Evolutionary conservation across 208 protist species (phyloP).

Genomic region (Acanthamoeba royreba): DNA sequence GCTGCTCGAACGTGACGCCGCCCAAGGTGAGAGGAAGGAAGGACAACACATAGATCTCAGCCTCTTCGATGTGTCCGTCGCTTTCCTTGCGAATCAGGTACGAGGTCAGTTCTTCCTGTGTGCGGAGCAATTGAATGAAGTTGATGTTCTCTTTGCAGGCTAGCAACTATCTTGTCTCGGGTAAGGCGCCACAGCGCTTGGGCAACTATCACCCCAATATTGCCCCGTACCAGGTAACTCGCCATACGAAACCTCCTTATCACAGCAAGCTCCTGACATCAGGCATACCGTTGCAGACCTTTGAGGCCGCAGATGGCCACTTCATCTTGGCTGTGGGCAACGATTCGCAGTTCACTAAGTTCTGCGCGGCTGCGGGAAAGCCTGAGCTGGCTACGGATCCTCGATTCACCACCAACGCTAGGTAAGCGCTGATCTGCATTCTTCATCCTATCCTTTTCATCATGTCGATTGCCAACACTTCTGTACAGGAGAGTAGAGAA

Average conservation of each 20-base stretch:
- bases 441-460: no score
- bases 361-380: background rate
- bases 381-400: background rate
- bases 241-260: no score
- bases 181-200: conserved; percentile 42
- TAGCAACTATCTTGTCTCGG: conserved; percentile 40
- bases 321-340: conserved; percentile 58
- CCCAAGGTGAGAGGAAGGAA: background rate
- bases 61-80: conserved; percentile 51
- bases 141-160: no score
- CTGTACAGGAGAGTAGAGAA: conserved; percentile 48
- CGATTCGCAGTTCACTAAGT: conserved; percentile 47
- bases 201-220: conserved; percentile 65
- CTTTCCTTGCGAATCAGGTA: conserved; percentile 37
- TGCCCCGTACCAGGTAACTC: conserved; percentile 51
- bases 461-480: background rate
- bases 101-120: no score
- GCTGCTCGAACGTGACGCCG: background rate
- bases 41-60: conserved; percentile 59
- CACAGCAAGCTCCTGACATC: background rate
- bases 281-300: background rate
- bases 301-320: conserved; percentile 6
- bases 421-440: no score
- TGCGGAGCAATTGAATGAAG: no score
- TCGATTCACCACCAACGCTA: background rate